Conservation (phyloP, 2,329 filamentous ascomycete genomes). For the Fonsecaea erecta region DNA sequence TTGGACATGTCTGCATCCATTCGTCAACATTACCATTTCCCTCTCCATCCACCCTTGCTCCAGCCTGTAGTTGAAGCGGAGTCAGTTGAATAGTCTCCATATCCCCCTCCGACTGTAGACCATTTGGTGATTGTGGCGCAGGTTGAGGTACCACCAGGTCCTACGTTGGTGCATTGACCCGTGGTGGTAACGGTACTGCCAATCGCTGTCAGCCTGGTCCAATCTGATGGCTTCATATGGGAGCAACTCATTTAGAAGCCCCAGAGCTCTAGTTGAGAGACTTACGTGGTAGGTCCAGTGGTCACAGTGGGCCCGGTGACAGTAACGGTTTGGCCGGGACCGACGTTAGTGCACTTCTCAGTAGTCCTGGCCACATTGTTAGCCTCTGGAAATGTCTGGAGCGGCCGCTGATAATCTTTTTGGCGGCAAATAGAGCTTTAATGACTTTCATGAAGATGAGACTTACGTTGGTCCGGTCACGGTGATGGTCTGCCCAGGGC, state of each 20-base stretch:
- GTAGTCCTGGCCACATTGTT: not conserved
- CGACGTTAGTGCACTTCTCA: not conserved
- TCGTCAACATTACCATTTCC: not conserved
- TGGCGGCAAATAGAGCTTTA: not conserved
- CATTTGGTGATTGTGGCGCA: constrained; percentile 4
- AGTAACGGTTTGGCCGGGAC: not conserved
- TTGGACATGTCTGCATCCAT: not conserved
- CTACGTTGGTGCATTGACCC: not conserved
- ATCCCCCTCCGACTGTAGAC: constrained; percentile 1
- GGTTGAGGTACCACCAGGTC: not conserved
- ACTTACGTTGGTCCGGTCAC: constrained; percentile 5
- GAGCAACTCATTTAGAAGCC: not conserved
- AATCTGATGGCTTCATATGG: not conserved
- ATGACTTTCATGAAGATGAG: not conserved
- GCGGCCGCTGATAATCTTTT: not conserved
- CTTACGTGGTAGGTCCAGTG: not conserved
- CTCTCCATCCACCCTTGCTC: constrained; percentile 2
- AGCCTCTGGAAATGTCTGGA: not conserved
- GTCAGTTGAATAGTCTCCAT: not conserved
- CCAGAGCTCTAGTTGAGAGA: not conserved
- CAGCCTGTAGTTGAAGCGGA: not conserved
- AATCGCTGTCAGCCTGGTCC: not conserved
- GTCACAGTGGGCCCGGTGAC: not conserved
- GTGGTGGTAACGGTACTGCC: not conserved
- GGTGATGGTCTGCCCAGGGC: constrained; percentile 3